Base-by-base conservation (phyloP, 176 grass and related monocot genomes). In the Puccinellia tenuiflora region DNA sequence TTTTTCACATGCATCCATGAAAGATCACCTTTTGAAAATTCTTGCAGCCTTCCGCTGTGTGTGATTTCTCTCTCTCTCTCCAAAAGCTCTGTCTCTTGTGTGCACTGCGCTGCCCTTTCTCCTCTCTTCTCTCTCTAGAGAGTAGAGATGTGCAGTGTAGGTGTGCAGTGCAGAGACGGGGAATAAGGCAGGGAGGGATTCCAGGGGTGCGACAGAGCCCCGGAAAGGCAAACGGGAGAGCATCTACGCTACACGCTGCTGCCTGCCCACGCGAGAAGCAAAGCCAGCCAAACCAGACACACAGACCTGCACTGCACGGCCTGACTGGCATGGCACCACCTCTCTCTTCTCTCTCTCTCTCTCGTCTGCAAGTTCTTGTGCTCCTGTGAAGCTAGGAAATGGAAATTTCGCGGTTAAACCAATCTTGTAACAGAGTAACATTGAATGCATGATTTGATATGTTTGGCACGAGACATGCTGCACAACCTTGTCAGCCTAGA, bases 121-220 rank as follows among this genome's bases (percentile, higher is more conserved):
- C 12, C 25, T 1, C 40, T 48, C 10, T 79, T 45, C 37, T 38
- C 38, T 31, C 39, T n/a, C 40, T 33, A 47, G 40, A 13, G 10
- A 64, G 79, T 47, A 15, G 40, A n/a, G 57, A 34, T 57, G 42
- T 46, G 79, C 46, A 64, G 68, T 22, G 57, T 28, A 26, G 43
- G 38, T 39, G 38, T 39, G 78, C 42, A 61, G 67, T 42, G 54
- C 37, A 25, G 68, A 42, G 60, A 75, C 12, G 39, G 48, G 82
- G 82, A 77, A 77, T 52, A 77, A 52, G 26, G 16, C 59, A 77
- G 59, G 22, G 60, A 76, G 57, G 33, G 82, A 76, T 52, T 67
- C 57, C 72, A 39, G 43, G 33, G 22, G 6, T 20, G 50, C 7
- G 34, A 18, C 61, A 85, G 61, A 43, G 67, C 34, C 37, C 17